Evolutionary conservation across 2,329 filamentous ascomycete genomes (phyloP), one percentile per base, ranked within the genome.

Genomic region (Verticillium dahliae): DNA sequence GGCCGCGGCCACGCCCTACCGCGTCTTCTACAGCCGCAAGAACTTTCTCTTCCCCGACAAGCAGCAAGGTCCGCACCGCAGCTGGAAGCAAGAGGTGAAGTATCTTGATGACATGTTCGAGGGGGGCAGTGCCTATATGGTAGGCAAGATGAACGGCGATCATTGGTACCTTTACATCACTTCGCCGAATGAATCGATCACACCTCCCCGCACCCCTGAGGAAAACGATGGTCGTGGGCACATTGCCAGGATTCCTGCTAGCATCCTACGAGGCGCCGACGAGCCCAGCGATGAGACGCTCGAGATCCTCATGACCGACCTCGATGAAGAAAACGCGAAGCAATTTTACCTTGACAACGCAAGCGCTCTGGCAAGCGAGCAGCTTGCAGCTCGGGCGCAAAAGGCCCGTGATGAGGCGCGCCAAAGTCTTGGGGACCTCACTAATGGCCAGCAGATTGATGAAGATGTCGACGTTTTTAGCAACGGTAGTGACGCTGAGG

Each of bases 151-250:
- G 94, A 99, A 99, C 69, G 94, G 95, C 62, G 95, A 99, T 75
- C 95, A 99, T 71, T 99, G 95, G 95, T 98, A 98, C 74, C 81
- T 99, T 61, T 99, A 99, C 79, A 88, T 98, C 70, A 98, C 95
- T 13, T 91, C 91, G 59, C 94, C 95, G 18, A 88, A 90, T 73
- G 88, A 85, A 57, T 80, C 85, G 60, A 81, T 96, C 66, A 96
- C 93, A 0, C 92, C 93, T 5, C 93, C 94, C 61, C 82, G 87
- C 35, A 96, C 90, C 11, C 93, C 94, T 6, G 79, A 84, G 56
- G 74, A 75, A 57, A 52, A 61, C 64, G 60, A 70, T 60, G 58
- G 57, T 31, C 55, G 35, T 31, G 67, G 70, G 60, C 63, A 73
- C 70, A 35, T 71, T 58, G 86, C 71, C 81, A 90, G 72, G 74